Conservation (phyloP, 305 asterid species). For the Salvia sclarea region DNA sequence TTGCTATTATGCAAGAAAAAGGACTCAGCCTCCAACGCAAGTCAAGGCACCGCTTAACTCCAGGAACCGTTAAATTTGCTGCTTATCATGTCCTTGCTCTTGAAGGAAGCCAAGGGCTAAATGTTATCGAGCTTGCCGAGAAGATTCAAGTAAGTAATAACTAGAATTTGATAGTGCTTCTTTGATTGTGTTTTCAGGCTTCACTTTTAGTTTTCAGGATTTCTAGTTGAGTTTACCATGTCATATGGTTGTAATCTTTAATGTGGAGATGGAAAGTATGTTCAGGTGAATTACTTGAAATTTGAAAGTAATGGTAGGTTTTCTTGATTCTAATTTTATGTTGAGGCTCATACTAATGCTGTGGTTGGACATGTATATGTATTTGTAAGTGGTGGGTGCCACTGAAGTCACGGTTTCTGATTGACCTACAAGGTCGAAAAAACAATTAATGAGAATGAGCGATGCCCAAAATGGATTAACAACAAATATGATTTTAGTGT, state of each 20-base stretch:
- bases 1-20: slow-evolving; percentile 91
- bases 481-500: not conserved
- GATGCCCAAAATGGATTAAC: not conserved
- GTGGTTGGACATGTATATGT: not conserved
- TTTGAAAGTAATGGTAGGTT: not conserved
- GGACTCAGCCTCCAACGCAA: slow-evolving; percentile 77
- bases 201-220: not conserved
- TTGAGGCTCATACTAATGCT: not conserved
- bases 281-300: not conserved
- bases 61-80: slow-evolving; percentile 99
- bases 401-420: not conserved
- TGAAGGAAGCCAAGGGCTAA: slow-evolving; percentile 93
- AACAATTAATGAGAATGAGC: not conserved
- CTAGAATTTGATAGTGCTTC: slow-evolving; percentile 13
- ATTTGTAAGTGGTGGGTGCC: not conserved
- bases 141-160: slow-evolving; percentile 79
- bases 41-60: slow-evolving; percentile 94
- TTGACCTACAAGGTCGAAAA: not conserved
- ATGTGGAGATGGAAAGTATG: not conserved
- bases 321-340: not conserved
- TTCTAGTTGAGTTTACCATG: not conserved
- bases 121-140: slow-evolving; percentile 93
- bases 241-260: not conserved
- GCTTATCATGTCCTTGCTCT: slow-evolving; percentile 99
- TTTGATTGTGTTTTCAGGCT: slow-evolving; percentile 4